Evolutionary conservation across 179 eudicot species (phyloP).

Genomic region (Gypsophila paniculata): DNA sequence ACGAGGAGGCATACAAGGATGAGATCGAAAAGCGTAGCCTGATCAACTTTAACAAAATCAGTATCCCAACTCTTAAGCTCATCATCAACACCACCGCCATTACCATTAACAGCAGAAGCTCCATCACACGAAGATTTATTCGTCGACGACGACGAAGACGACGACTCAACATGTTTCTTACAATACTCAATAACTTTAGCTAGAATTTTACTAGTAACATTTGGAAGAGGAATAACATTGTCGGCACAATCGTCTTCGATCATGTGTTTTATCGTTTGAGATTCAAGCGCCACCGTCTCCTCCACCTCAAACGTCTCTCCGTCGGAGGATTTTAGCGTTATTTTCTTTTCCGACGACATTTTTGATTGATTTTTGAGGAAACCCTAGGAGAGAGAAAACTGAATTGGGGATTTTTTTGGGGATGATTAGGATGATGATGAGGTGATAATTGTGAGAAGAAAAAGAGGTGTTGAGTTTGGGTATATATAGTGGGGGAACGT

Average conservation of each 20-base stretch:
- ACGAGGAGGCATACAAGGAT: no score
- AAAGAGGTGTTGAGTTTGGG: background rate
- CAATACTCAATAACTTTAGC: constrained; percentile 62
- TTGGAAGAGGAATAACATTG: constrained; percentile 48
- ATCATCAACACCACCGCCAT: constrained; percentile 33
- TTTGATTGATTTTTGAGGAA: constrained; percentile 24
- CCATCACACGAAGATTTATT: background rate
- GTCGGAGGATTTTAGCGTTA: constrained; percentile 38
- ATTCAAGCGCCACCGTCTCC: constrained; percentile 49
- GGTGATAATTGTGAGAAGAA: background rate
- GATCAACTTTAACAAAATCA: constrained; percentile 60
- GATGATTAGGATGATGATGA: background rate
- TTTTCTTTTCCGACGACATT: constrained; percentile 29
- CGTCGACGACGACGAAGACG: constrained; percentile 26
- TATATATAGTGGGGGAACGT: background rate
- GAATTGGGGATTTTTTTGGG: background rate
- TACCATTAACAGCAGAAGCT: constrained; percentile 3
- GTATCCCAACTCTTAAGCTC: constrained; percentile 50
- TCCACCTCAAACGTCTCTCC: constrained; percentile 62
- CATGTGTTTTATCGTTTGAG: constrained; percentile 61
- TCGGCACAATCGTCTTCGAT: constrained; percentile 54
- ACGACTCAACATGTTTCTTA: constrained; percentile 50
- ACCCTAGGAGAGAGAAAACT: constrained; percentile 31
- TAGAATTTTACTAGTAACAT: constrained; percentile 50
- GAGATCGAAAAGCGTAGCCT: constrained; percentile 55